Percentiles rank a stretch among this genome's conserved stretches.
These are phyloP conservation scores for Verbascum thapsus DNA, from an alignment of 257 asterid species.

Conservation along the genomic window DNA sequence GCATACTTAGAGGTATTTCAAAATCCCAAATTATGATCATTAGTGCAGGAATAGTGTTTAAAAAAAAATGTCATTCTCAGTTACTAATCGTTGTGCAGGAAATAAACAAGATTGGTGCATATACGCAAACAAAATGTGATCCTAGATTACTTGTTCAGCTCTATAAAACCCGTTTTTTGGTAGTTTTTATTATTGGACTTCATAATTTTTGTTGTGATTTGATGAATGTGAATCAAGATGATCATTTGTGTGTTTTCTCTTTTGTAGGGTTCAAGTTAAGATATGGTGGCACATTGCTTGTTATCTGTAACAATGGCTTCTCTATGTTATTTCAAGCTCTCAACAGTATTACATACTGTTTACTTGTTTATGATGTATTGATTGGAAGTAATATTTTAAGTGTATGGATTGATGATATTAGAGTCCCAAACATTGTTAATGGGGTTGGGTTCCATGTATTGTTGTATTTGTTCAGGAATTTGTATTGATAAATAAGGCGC, in stretches of 20 bases:
- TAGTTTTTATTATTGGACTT: slow-evolving; percentile 15
- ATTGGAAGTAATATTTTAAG: not conserved
- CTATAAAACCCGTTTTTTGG: slow-evolving; percentile 47
- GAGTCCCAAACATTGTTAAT: too few species aligned
- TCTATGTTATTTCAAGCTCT: not conserved
- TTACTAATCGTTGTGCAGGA: slow-evolving; percentile 39
- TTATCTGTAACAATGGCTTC: not conserved
- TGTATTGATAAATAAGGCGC: too few species aligned
- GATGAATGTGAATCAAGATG: not conserved
- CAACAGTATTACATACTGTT: not conserved
- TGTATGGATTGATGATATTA: too few species aligned
- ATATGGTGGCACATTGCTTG: not conserved
- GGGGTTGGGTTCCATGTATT: too few species aligned
- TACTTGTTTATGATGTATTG: not conserved
- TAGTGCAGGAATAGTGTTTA: too few species aligned
- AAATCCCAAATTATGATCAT: too few species aligned
- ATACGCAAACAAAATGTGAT: slow-evolving; percentile 63
- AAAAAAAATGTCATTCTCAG: too few species aligned
- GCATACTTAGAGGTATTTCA: slow-evolving; percentile 51
- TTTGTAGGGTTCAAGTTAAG: slow-evolving; percentile 25
- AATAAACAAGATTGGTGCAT: slow-evolving; percentile 60
- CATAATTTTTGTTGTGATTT: not conserved
- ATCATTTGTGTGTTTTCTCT: not conserved
- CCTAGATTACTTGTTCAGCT: slow-evolving; percentile 36
- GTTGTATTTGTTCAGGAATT: too few species aligned